Base-by-base conservation (phyloP, 2,329 filamentous ascomycete genomes). In the Ophiostoma piceae region DNA sequence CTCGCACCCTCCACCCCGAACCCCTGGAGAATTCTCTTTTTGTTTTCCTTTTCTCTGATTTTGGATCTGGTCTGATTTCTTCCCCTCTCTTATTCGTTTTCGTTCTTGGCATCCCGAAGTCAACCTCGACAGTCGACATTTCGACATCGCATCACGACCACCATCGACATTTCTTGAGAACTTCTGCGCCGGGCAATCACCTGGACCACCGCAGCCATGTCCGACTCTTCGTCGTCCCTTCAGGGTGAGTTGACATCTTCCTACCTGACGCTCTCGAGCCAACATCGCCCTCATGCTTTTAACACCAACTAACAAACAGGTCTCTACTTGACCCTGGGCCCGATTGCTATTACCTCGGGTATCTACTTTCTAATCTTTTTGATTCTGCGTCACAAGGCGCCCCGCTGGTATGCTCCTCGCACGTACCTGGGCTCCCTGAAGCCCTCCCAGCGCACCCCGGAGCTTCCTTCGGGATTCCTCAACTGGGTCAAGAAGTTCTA, bases 401-500 rank as follows among this genome's bases (percentile, higher is more conserved):
- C 79, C 54, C 80, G 83, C 65, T 84, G 77, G 76, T 84, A 84
- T 77, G 82, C 82, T 3, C 83, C 83, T 2, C 78, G 83, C 74
- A 84, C 83, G 3, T 84, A 84, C 71, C 75, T 84, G 8, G 83
- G 83, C 65, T 83, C 77, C 71, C 73, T 84, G 54, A 79, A 79
- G 41, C 71, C 26, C 60, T 85, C 84, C 73, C 82, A 88, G 72
- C 86, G 88, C 43, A 86, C 85, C 14, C 87, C 87, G 29, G 76
- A 81, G 1, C 81, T 90, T 0, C 87, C 89, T 2, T 82, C 77
- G 35, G 89, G 90, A 69, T 77, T 88, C 65, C 81, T 91, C 75
- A 86, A 90, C 74, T 93, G 90, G 90, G 79, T 92, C 71, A 79
- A 80, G 11, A 81, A 84, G 14, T 91, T 92, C 79, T 90, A 87